phyloP scores from a whole-genome alignment of 1,284 basidiomycete species.

The Microbotryum saponariae region DNA sequence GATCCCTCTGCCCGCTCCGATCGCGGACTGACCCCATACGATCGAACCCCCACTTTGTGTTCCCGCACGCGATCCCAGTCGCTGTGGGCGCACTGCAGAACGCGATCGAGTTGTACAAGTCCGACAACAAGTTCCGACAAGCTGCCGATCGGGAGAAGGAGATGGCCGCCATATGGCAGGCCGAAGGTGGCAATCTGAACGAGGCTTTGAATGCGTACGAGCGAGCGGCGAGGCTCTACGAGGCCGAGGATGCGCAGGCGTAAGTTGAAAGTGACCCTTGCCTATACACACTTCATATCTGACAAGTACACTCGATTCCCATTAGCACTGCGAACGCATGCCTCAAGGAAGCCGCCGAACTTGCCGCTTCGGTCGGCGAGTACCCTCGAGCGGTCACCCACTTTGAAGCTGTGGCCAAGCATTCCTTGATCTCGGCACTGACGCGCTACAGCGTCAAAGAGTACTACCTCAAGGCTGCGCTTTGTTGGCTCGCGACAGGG shows the following conservation, averaged over 20 bases:
- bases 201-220: constrained; percentile 85
- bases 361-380: constrained; percentile 81
- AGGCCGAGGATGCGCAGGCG: constrained; percentile 92
- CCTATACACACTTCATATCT: neutral
- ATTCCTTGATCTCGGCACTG: constrained; percentile 70
- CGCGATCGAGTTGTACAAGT: constrained; percentile 74
- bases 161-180: constrained; percentile 84
- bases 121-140: constrained; percentile 86
- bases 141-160: constrained; percentile 86
- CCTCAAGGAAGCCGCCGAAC: constrained; percentile 91
- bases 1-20: neutral
- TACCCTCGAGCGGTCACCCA: constrained; percentile 73
- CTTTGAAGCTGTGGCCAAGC: constrained; percentile 63
- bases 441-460: constrained; percentile 99
- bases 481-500: constrained; percentile 83
- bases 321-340: constrained; percentile 86
- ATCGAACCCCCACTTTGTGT: neutral
- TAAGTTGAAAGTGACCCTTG: constrained; percentile 46
- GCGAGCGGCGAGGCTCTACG: constrained; percentile 94
- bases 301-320: neutral
- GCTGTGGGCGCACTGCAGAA: constrained; percentile 82
- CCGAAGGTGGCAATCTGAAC: constrained; percentile 59
- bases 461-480: constrained; percentile 79
- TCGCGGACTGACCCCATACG: neutral
- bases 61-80: constrained; percentile 49